Conservation (phyloP, 176 grass and related monocot genomes). For the Eragrostis nindensis region DNA sequence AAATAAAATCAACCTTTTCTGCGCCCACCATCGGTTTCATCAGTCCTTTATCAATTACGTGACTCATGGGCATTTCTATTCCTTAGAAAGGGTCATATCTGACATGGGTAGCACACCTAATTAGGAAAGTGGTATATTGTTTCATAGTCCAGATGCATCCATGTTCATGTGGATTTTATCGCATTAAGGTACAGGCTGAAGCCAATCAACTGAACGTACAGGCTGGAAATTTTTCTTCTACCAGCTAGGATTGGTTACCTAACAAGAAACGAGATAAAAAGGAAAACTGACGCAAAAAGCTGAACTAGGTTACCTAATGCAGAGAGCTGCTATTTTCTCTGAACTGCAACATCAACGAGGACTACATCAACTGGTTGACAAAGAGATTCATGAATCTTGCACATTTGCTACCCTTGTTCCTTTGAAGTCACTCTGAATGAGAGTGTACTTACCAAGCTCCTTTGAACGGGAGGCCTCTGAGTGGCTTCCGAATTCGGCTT, state of each 20-base stretch:
- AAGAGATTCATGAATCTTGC: not conserved
- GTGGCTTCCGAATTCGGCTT: constrained; percentile 41
- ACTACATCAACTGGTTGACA: not conserved
- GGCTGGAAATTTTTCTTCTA: not conserved
- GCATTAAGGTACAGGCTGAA: not conserved
- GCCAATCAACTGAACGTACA: too few relatives aligned
- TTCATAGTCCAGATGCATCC: constrained; percentile 5
- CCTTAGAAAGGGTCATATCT: constrained; percentile 25
- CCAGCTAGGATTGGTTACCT: not conserved
- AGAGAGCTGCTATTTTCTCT: not conserved
- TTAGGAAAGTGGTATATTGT: not conserved
- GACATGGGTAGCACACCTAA: constrained; percentile 29
- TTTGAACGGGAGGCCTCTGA: constrained; percentile 35
- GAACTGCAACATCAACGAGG: constrained; percentile 6
- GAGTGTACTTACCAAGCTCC: constrained; percentile 46
- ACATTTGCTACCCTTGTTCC: not conserved
- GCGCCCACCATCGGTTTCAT: constrained; percentile 6
- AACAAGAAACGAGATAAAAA: not conserved
- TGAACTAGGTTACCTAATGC: not conserved
- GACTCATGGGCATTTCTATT: not conserved
- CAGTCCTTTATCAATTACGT: constrained; percentile 16
- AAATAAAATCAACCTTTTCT: constrained; percentile 33
- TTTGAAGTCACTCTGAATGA: constrained; percentile 35
- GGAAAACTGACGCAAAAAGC: not conserved
- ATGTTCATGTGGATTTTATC: not conserved